Percentiles rank a stretch among this genome's conserved stretches.
Conservation (phyloP, 495 filamentous ascomycete species). For the Rostrohypoxylon terebratum region DNA sequence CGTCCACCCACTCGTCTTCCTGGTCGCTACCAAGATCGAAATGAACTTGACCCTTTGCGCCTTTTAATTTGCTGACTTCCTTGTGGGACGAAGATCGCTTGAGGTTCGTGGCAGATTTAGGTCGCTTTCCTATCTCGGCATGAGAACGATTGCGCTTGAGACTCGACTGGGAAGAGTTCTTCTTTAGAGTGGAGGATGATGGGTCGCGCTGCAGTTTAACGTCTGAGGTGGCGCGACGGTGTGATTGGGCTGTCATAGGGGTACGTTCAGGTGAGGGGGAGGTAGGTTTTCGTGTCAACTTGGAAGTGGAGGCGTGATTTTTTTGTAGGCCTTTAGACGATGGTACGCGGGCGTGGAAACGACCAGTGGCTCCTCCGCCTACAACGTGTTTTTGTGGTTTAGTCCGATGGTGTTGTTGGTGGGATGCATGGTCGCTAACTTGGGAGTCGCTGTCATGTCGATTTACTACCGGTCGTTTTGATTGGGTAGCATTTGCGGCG, state of each 20-base stretch:
- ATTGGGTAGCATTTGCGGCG: conserved; percentile 56
- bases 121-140: conserved; percentile 60
- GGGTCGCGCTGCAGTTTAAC: conserved; percentile 52
- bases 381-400: conserved; percentile 61
- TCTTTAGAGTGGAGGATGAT: conserved; percentile 55
- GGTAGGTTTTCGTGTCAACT: conserved; percentile 54
- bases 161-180: conserved; percentile 59
- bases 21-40: conserved; percentile 64
- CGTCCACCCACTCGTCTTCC: conserved; percentile 68
- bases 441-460: conserved; percentile 54
- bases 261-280: conserved; percentile 54
- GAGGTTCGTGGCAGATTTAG: conserved; percentile 59
- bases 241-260: conserved; percentile 47
- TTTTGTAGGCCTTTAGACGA: conserved; percentile 62
- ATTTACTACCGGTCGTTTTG: conserved; percentile 57
- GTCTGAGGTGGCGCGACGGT: conserved; percentile 60
- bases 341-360: conserved; percentile 57
- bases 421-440: conserved; percentile 48
- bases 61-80: conserved; percentile 54
- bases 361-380: conserved; percentile 51
- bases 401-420: conserved; percentile 52
- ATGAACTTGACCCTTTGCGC: conserved; percentile 58
- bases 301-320: conserved; percentile 55
- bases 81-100: conserved; percentile 60
- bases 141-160: conserved; percentile 64